These are phyloP conservation scores for Fraxinus cuspidata DNA, from an alignment of 257 asterid genomes.

Conservation along the genomic window DNA sequence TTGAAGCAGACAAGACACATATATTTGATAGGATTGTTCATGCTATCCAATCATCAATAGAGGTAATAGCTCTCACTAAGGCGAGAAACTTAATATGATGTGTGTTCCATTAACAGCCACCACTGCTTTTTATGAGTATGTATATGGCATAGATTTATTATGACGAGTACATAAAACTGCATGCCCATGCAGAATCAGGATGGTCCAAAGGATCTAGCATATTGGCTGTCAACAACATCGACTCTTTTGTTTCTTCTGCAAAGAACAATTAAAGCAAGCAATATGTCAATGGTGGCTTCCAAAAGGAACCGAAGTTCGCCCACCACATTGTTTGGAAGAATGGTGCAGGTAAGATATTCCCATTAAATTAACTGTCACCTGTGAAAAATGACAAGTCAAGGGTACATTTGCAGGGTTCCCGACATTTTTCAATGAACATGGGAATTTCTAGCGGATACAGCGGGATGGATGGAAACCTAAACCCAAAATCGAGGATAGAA, in stretches of 20 bases:
- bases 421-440: slow-evolving; percentile 63
- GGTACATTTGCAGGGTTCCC: slow-evolving; percentile 54
- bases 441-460: slow-evolving; percentile 88
- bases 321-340: slow-evolving; percentile 71
- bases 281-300: slow-evolving; percentile 47
- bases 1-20: slow-evolving; percentile 83
- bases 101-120: neutral
- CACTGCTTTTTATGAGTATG: slow-evolving; percentile 19
- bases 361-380: slow-evolving; percentile 20
- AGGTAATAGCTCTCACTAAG: slow-evolving; percentile 44
- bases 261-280: slow-evolving; percentile 84
- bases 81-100: slow-evolving; percentile 12
- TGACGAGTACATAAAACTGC: slow-evolving; percentile 16
- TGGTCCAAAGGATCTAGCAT: slow-evolving; percentile 62
- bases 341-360: slow-evolving; percentile 72
- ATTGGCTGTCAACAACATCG: slow-evolving; percentile 88
- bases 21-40: slow-evolving; percentile 85
- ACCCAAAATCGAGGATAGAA: slow-evolving; percentile 66
- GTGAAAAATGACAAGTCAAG: slow-evolving; percentile 29
- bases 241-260: slow-evolving; percentile 83
- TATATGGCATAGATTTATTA: neutral
- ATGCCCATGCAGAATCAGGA: slow-evolving; percentile 55
- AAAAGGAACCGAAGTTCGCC: slow-evolving; percentile 78
- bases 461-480: slow-evolving; percentile 84
- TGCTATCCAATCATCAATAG: slow-evolving; percentile 77